Evolutionary conservation across 1,284 basidiomycete genomes (phyloP), one percentile per base, ranked within the genome.

Genomic region (Microbotryum lychnidis-dioicae): DNA sequence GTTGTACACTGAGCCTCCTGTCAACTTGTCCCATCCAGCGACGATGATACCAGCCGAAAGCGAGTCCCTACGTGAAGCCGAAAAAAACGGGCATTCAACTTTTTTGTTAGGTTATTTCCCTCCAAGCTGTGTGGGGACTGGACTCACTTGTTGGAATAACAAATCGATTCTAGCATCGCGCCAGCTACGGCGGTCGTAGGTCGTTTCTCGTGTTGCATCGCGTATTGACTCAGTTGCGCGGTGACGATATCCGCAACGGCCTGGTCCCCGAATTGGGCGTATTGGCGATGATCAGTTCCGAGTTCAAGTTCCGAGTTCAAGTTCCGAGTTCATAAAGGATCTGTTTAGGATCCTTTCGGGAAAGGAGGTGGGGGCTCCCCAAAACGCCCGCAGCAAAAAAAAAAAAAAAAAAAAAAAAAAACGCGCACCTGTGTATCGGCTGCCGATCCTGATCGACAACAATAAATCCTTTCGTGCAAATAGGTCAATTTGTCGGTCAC

Each of bases 401-500:
- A 23, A n/a, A n/a, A n/a, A n/a, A n/a, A n/a, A n/a, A n/a, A n/a
- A n/a, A n/a, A n/a, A n/a, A n/a, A n/a, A n/a, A n/a, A n/a, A n/a
- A n/a, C n/a, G n/a, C 70, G 14, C 7, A 73, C 75, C 70, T 81
- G 94, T 1, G 94, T 99, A 76, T 99, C 94, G 50, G 94, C 96
- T 54, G 96, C 93, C 60, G 92, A 97, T 56, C 94, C 94, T 56
- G 91, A 96, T 66, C 94, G 87, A 83, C 94, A 98, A 78, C 94
- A 98, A 80, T 98, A 98, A 78, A 97, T 89, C 67, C 92, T 90
- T 78, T 98, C 96, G 75, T 97, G 91, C 69, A 98, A 83, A 76
- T 92, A 86, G 4, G 94, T 98, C 63, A 98, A 82, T 79, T 98
- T 98, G 82, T 98, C 94, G 25, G 94, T 98, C 37, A 98, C 96